Evolutionary conservation across 2,329 filamentous ascomycete genomes (phyloP), one percentile per base, ranked within the genome.

Genomic region (Fusarium compactum): DNA sequence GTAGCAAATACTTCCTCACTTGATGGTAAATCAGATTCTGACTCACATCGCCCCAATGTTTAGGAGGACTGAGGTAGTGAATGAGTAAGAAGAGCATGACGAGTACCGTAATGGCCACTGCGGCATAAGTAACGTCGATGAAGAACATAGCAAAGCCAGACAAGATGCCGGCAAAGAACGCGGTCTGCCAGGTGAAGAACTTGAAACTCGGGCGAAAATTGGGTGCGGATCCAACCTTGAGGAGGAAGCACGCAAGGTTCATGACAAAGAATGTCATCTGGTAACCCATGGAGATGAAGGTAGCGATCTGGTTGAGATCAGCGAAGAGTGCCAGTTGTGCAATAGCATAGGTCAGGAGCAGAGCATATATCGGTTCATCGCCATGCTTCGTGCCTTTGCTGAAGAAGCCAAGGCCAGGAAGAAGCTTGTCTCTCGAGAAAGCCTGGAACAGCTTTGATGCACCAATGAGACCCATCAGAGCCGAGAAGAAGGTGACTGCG

Each of bases 231-330:
- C 93, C 91, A 60, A 97, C 91, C 78, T 95, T 95, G 58, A 97
- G 85, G 3, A 97, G 82, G 74, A 97, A 97, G 72, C 93, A 97
- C 9, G 94, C 94, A 11, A 97, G 81, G 70, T 97, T 97, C 80
- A 93, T 96, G 43, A 95, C 92, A 53, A 97, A 87, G 76, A 97
- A 97, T 0, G 94, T 97, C 91, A 97, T 95, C 85, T 96, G 88
- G 77, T 96, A 97, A 18, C 92, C 92, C 92, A 97, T 97, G 3
- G 94, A 95, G 47, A 97, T 93, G 61, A 97, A 90, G 0, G 93
- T 95, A 8, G 94, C 94, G 73, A 97, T 97, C 76, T 93, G 91
- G 77, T 97, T 96, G 71, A 97, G 87, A 75, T 97, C 90, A 46
- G 92, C 91, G 53, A 97, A 86, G 80, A 97, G 91, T 0, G 93